Conservation (phyloP, 148 eudicot species). For the Chenopodium quinoa region DNA sequence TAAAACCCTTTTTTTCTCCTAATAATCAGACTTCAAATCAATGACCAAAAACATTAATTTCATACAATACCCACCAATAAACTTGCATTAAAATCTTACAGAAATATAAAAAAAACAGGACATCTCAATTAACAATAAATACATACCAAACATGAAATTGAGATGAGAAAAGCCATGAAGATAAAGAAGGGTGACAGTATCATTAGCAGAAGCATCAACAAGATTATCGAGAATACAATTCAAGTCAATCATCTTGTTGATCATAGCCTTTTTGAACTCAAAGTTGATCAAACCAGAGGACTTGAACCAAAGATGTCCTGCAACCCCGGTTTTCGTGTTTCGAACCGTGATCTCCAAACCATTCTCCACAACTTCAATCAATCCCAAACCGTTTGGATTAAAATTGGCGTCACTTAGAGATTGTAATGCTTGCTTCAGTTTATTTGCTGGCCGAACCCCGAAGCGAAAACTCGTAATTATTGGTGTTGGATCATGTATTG, state of each 20-base stretch:
- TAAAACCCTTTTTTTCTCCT: too few species aligned
- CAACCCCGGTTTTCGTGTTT: background rate
- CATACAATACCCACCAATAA: too few species aligned
- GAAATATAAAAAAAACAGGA: background rate
- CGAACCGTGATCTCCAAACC: slow-evolving; percentile 17
- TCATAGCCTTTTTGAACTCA: background rate
- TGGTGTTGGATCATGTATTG: too few species aligned
- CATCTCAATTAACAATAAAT: background rate
- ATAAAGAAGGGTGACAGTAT: slow-evolving; percentile 4
- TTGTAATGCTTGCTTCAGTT: slow-evolving; percentile 11
- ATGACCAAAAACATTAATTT: too few species aligned
- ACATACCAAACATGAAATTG: slow-evolving; percentile 8
- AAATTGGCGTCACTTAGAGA: slow-evolving; percentile 6
- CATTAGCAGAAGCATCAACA: slow-evolving; percentile 12
- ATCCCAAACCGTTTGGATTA: slow-evolving; percentile 5
- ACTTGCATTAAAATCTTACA: too few species aligned
- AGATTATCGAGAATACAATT: background rate
- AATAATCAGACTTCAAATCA: too few species aligned
- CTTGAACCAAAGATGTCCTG: slow-evolving; percentile 2
- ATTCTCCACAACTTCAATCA: slow-evolving; percentile 11
- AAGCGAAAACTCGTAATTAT: background rate
- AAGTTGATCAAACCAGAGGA: slow-evolving; percentile 19
- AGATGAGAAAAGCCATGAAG: slow-evolving; percentile 2
- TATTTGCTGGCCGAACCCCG: slow-evolving; percentile 14
- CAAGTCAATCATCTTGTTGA: slow-evolving; percentile 8